Evolutionary conservation across 345 rosid species (phyloP).

Genomic region (Ceriops tagal): DNA sequence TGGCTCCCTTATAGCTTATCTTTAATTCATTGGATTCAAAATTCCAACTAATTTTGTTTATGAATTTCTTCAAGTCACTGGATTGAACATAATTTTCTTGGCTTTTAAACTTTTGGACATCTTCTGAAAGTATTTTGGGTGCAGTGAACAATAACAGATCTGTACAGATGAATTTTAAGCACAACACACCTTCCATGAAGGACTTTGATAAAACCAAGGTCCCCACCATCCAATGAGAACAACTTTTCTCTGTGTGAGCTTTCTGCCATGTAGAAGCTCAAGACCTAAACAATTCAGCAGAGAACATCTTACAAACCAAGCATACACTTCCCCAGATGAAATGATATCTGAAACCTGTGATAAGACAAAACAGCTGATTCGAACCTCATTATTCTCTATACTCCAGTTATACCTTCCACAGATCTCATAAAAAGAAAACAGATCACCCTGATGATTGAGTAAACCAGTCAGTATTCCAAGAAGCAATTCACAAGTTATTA

Average conservation of each 20-base stretch:
- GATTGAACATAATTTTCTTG: too few relatives aligned
- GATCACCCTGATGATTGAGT: constrained; percentile 57
- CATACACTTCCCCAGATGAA: constrained; percentile 6
- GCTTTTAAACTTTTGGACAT: too few relatives aligned
- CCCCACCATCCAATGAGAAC: constrained; percentile 32
- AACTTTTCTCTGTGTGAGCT: constrained; percentile 24
- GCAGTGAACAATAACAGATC: too few relatives aligned
- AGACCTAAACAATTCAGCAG: constrained; percentile 46
- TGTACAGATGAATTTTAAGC: not conserved
- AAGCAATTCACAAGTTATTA: constrained; percentile 10
- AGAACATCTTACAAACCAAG: not conserved
- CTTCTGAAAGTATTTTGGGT: too few relatives aligned
- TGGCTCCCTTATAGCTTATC: not conserved
- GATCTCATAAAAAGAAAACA: constrained; percentile 75
- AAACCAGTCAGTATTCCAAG: constrained; percentile 22
- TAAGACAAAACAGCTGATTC: constrained; percentile 14
- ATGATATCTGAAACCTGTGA: constrained; percentile 13
- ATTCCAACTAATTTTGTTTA: not conserved
- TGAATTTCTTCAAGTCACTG: too few relatives aligned
- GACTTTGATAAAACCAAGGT: constrained; percentile 56
- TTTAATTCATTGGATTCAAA: not conserved
- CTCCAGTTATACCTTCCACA: constrained; percentile 74
- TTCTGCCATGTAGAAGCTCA: constrained; percentile 39
- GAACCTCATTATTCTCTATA: constrained; percentile 70
- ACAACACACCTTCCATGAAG: constrained; percentile 67